Percentiles rank a stretch among this genome's conserved stretches.
Conservation (phyloP, 441 rosid genomes). For the Erodium trifolium region DNA sequence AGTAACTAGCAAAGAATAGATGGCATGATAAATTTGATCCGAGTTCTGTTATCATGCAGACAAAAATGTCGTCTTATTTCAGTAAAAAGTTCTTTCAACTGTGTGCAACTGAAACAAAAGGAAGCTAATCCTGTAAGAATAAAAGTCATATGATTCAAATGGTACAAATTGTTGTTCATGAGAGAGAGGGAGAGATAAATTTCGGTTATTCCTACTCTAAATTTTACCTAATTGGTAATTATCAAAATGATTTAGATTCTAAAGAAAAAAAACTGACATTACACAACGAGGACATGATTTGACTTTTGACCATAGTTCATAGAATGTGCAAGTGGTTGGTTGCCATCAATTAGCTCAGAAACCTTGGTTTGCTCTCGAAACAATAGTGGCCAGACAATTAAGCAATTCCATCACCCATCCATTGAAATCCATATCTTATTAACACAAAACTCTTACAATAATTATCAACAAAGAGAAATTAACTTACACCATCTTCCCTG, state of each 20-base stretch:
- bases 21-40: not conserved
- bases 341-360: not conserved
- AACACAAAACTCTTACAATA: not conserved
- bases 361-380: not conserved
- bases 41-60: not conserved
- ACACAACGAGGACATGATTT: not conserved
- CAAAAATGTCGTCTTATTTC: not conserved
- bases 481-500: conserved; percentile 74
- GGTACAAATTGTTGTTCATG: not conserved
- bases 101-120: not conserved
- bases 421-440: not conserved
- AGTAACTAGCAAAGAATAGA: not conserved
- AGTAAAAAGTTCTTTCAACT: not conserved
- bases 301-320: not conserved
- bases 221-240: not conserved
- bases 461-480: not conserved
- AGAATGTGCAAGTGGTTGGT: conserved; percentile 5
- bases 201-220: not conserved
- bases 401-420: not conserved
- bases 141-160: not conserved
- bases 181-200: not conserved
- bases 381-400: not conserved
- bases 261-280: not conserved
- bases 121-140: not conserved
- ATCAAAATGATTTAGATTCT: not conserved